These are phyloP conservation scores for Handroanthus guayacan DNA, from an alignment of 257 asterid genomes.

Conservation along the genomic window DNA sequence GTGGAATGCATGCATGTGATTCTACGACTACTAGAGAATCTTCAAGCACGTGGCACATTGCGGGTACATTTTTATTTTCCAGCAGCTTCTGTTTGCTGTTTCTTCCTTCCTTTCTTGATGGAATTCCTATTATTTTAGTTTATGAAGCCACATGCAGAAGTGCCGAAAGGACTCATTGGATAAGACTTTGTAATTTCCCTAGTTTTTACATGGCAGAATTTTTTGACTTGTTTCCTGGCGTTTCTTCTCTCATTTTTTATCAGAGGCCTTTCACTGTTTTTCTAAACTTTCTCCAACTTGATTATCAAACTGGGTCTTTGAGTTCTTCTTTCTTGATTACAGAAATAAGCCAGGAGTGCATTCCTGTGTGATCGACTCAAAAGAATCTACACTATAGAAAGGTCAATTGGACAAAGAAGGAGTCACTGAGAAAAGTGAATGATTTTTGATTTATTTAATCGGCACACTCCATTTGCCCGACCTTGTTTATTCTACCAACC, in stretches of 20 bases:
- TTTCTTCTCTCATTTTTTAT: conserved; percentile 20
- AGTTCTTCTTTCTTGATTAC: conserved; percentile 1
- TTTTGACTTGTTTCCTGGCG: neutral
- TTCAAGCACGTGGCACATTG: conserved; percentile 83
- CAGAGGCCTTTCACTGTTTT: too few relatives aligned
- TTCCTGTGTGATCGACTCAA: neutral
- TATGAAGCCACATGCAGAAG: conserved; percentile 11
- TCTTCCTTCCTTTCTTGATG: neutral
- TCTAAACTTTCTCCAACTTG: conserved; percentile 5
- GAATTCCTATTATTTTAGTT: neutral
- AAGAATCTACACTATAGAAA: neutral
- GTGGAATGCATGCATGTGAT: conserved; percentile 82
- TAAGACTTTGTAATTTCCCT: neutral
- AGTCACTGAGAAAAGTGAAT: neutral
- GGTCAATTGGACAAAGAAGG: conserved; percentile 7
- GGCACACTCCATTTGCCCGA: too few relatives aligned
- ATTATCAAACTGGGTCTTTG: neutral
- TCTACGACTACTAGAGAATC: conserved; percentile 84
- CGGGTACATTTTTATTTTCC: conserved; percentile 58
- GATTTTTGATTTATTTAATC: neutral
- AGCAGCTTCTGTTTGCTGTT: conserved; percentile 26
- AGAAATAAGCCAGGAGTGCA: conserved; percentile 1
- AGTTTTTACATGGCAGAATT: conserved; percentile 6
- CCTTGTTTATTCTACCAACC: too few relatives aligned
- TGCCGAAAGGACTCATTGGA: neutral